Base-by-base conservation (phyloP, 495 filamentous ascomycete genomes). In the Physcia stellaris region DNA sequence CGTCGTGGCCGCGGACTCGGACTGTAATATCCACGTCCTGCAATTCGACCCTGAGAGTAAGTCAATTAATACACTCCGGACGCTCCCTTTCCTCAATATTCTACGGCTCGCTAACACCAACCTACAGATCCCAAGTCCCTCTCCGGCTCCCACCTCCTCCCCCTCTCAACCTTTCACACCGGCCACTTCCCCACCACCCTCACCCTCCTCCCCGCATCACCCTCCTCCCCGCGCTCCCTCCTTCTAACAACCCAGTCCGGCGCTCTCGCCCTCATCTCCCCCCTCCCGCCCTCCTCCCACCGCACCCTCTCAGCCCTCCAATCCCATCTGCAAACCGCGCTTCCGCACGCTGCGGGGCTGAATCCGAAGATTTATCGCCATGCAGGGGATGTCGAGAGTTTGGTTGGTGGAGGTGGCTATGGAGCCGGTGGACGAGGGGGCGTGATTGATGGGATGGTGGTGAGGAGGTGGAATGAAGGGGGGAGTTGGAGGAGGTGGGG, bases 21-120 rank as follows among this genome's bases (percentile, higher is more conserved):
- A 94, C 45, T 80, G 80, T 39, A 81, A 85, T 51, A 57, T 99
- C 26, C 84, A 94, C 51, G 66, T 94, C 4, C 53, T 95, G 33
- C 84, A 96, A 58, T 99, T 87, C 53, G 86, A 96, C 53, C 92
- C 90, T 7, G 92, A 98, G 52, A 70, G 77, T 78, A 60, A 47
- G 68, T 37, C 26, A 16, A 38, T 12, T 3, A 24, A 19, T 3
- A 9, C 24, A 21, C 16, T 27, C 37, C 16, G 17, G 22, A 22
- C 30, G 21, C 12, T n/a, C 30, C 33, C 16, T 16, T 24, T 18
- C 10, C 30, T 13, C 35, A 5, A n/a, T 19, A 13, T 23, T 9
- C 13, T 31, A 7, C 37, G 11, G 10, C 12, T 28, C 6, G 32
- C 17, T 7, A 12, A 13, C 15, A 17, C 32, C 7, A 28, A 24